Evolutionary conservation across 2,329 filamentous ascomycete genomes (phyloP).

Genomic region (Hypomyces rosellus): DNA sequence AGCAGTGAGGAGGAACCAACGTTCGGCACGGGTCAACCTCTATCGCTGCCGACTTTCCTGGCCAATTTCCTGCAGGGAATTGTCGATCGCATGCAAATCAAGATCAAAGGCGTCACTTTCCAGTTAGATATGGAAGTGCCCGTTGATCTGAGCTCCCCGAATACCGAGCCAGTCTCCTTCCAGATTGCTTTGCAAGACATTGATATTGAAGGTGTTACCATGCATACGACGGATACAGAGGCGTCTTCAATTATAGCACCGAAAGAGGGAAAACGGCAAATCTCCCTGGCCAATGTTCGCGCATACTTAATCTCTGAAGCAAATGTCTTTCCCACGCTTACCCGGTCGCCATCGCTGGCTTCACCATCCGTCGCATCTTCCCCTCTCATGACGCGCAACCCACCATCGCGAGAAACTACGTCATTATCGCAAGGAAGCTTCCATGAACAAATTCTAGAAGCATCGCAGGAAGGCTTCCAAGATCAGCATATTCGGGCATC

Average conservation of each 20-base stretch:
- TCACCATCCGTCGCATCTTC: constrained; percentile 42
- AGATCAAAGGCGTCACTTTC: constrained; percentile 58
- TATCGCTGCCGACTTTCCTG: constrained; percentile 65
- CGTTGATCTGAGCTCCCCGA: constrained; percentile 38
- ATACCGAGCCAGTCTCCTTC: constrained; percentile 53
- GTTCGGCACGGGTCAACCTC: constrained; percentile 62
- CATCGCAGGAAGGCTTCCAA: neutral
- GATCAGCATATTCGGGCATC: constrained; percentile 15
- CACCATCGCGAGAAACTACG: constrained; percentile 27
- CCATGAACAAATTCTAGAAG: constrained; percentile 6
- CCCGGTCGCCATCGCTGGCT: constrained; percentile 48
- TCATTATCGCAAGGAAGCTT: constrained; percentile 23
- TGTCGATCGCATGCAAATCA: constrained; percentile 62
- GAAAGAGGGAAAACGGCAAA: constrained; percentile 59
- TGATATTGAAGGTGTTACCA: constrained; percentile 60
- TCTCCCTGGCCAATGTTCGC: constrained; percentile 57
- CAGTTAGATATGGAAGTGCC: constrained; percentile 57
- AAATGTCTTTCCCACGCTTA: constrained; percentile 56
- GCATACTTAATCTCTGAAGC: constrained; percentile 63
- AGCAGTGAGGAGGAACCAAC: constrained; percentile 54
- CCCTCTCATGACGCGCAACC: constrained; percentile 39
- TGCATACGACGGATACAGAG: constrained; percentile 25
- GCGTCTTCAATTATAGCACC: constrained; percentile 32
- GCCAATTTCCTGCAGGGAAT: constrained; percentile 68
- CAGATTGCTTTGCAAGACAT: constrained; percentile 60